Evolutionary conservation across 2,329 filamentous ascomycete species (phyloP), one percentile per base, ranked within the genome.

Genomic region (Diplodia scrobiculata): DNA sequence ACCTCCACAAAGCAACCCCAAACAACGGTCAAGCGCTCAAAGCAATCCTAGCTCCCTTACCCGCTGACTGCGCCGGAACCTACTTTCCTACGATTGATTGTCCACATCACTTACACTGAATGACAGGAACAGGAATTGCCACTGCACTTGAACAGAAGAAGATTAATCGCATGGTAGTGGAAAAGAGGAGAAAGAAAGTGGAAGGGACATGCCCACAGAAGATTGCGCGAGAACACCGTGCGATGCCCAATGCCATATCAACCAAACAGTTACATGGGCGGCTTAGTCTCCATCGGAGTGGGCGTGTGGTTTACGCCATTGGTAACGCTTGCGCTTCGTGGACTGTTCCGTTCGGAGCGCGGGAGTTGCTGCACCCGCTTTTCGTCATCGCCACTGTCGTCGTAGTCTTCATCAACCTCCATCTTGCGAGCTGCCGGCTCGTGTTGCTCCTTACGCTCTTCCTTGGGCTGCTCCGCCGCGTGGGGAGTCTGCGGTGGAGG

Each of bases 321-420:
- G 1, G 72, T 70, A 3, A 75, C 68, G 51, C 60, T 68, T 34
- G 73, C 70, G 47, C 72, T 75, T 54, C 76, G 75, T 13, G 81
- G 81, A 69, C 79, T 82, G 63, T 74, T 78, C 47, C 79, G 80
- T 69, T 81, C 80, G 65, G 80, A 78, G 29, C 65, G 65, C 1
- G 65, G 65, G 14, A 55, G 65, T 73, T 17, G 72, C 76, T 68
- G 82, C 77, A 58, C 65, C 11, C 65, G 47, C 76, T 87, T 87
- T 48, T 95, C 90, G 67, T 97, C 94, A 70, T 96, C 93, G 4
- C 87, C 91, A 66, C 93, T 94, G 73, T 98, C 94, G 76, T 98
- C 94, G 73, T 99, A 98, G 76, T 98, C 91, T 76, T 99, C 95
- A 71, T 99, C 93, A 21, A 98, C 91, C 6, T 98, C 94, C 87